Percentiles rank a stretch among this genome's conserved stretches.
Evolutionary conservation across 768 basidiomycete genomes (phyloP).

Genomic region (Rhizopogon sp.): DNA sequence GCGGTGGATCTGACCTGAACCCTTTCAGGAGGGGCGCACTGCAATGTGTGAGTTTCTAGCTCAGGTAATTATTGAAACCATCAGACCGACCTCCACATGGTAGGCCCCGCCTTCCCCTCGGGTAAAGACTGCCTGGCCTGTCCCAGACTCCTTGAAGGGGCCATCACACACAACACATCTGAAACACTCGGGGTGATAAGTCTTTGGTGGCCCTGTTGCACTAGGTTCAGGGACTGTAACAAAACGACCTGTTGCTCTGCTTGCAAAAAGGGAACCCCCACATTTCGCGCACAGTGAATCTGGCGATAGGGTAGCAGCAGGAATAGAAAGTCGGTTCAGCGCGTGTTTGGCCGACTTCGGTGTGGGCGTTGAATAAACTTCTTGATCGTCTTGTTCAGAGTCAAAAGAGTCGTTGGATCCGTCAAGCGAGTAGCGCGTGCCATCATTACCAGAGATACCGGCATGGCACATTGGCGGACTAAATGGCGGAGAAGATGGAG

Average conservation of each 20-base stretch:
- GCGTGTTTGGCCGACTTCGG: constrained; percentile 21
- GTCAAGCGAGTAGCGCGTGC: constrained; percentile 1
- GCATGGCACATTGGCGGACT: constrained; percentile 24
- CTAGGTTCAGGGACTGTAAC: constrained; percentile 61
- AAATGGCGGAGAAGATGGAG: constrained; percentile 46
- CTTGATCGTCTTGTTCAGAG: neutral
- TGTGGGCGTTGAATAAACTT: constrained; percentile 15
- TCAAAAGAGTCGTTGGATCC: constrained; percentile 15
- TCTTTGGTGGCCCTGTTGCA: constrained; percentile 39
- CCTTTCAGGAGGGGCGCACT: constrained; percentile 43
- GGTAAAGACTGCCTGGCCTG: constrained; percentile 69
- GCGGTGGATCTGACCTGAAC: constrained; percentile 9
- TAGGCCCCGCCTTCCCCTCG: constrained; percentile 59
- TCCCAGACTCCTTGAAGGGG: constrained; percentile 54
- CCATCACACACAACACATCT: constrained; percentile 63
- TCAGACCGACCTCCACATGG: constrained; percentile 49
- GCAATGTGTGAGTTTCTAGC: constrained; percentile 6
- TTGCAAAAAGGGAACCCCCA: constrained; percentile 48
- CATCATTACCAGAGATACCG: constrained; percentile 8
- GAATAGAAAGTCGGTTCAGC: constrained; percentile 20
- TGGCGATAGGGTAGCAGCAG: constrained; percentile 28
- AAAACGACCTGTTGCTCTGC: constrained; percentile 56
- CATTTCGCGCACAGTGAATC: constrained; percentile 60
- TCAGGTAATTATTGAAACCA: neutral
- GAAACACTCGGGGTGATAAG: constrained; percentile 76